These are phyloP conservation scores for Mycena vitilis DNA, from an alignment of 768 basidiomycete species.

Conservation along the genomic window DNA sequence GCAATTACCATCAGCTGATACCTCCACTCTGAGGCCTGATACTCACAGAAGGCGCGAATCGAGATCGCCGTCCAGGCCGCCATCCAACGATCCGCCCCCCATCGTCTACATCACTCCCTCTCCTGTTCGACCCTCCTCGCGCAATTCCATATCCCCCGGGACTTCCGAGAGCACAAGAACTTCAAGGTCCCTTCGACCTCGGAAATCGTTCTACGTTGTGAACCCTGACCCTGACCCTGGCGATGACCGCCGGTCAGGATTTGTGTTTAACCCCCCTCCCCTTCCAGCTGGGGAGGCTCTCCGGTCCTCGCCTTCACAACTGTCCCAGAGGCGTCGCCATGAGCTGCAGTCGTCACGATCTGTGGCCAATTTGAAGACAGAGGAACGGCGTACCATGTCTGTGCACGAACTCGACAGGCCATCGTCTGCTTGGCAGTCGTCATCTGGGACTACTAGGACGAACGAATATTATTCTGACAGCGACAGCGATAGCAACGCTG, in stretches of 20 bases:
- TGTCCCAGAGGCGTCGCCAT: not conserved
- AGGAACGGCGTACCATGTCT: conserved; percentile 23
- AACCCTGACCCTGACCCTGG: conserved; percentile 47
- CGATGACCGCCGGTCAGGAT: conserved; percentile 18
- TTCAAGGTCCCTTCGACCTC: conserved; percentile 22
- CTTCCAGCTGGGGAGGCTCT: conserved; percentile 37
- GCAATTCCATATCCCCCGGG: conserved; percentile 34
- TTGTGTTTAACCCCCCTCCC: conserved; percentile 45
- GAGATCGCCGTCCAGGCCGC: conserved; percentile 22
- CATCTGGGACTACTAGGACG: conserved; percentile 8
- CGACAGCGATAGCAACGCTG: conserved; percentile 33
- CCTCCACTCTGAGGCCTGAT: conserved; percentile 7
- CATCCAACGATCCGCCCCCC: conserved; percentile 40
- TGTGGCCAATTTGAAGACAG: conserved; percentile 11
- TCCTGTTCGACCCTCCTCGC: conserved; percentile 36
- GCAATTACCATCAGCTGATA: conserved; percentile 19
- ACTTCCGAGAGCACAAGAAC: conserved; percentile 38
- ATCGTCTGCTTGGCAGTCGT: conserved; percentile 16
- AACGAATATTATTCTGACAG: conserved; percentile 30
- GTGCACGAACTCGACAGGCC: conserved; percentile 28
- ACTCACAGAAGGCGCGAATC: conserved; percentile 4
- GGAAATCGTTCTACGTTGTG: conserved; percentile 44
- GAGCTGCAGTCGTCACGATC: conserved; percentile 15
- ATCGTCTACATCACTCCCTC: conserved; percentile 50
- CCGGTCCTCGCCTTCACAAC: conserved; percentile 12